Conservation (phyloP, 805 yeast genomes). For the Hyphopichia homilentoma region DNA sequence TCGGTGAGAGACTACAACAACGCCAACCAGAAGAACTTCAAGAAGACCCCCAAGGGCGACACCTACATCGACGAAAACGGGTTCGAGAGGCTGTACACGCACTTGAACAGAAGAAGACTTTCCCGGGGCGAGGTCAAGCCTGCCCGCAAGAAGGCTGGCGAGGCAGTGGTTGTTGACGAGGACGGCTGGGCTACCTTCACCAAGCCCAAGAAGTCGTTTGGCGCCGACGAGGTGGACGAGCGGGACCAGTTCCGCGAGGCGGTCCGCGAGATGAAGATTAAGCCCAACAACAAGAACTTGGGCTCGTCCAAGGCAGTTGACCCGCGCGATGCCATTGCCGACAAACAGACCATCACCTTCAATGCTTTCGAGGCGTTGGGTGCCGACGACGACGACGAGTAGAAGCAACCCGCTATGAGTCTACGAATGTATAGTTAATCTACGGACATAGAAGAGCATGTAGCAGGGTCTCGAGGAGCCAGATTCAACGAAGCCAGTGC, state of each 20-base stretch:
- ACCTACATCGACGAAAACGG: constrained; percentile 44
- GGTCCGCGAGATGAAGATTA: constrained; percentile 53
- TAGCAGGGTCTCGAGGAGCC: no score
- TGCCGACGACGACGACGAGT: constrained; percentile 46
- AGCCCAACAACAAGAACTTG: constrained; percentile 71
- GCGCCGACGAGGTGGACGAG: constrained; percentile 46
- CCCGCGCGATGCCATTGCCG: constrained; percentile 66
- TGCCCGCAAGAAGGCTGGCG: constrained; percentile 53
- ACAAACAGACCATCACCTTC: constrained; percentile 61
- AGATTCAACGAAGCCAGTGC: no score
- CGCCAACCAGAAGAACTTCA: constrained; percentile 16
- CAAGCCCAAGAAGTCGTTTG: constrained; percentile 45
- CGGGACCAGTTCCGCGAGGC: constrained; percentile 43
- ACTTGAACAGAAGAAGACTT: constrained; percentile 59
- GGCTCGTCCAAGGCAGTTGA: constrained; percentile 73
- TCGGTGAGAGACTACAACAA: constrained; percentile 53
- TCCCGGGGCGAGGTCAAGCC: constrained; percentile 49
- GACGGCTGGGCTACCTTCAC: constrained; percentile 80
- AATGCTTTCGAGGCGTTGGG: constrained; percentile 82
- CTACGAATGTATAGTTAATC: no score
- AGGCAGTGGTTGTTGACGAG: constrained; percentile 56
- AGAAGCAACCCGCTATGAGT: no score
- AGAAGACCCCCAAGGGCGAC: constrained; percentile 31
- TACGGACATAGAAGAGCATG: not conserved
- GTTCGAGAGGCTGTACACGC: constrained; percentile 41